Conservation (phyloP, 139 green algal species). For the Ettlia oleoabundans region DNA sequence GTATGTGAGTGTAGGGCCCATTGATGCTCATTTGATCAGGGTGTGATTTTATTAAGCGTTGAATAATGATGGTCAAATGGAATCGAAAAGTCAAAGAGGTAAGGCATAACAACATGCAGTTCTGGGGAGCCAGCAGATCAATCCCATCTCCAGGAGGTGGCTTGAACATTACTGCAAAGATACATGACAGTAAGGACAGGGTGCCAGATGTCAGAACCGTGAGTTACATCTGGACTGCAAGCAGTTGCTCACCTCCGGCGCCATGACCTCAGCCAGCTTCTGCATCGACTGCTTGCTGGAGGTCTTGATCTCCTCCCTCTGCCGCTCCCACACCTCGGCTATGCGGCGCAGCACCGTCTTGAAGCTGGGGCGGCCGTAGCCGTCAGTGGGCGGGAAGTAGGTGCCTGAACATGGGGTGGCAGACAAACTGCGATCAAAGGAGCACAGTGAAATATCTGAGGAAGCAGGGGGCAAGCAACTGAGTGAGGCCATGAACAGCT, state of each 20-base stretch:
- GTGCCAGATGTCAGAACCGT: no score
- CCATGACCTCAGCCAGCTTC: slow-evolving; percentile 60
- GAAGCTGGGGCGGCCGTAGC: slow-evolving; percentile 76
- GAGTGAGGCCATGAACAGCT: no score
- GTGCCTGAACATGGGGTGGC: slow-evolving; percentile 39
- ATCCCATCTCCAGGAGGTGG: no score
- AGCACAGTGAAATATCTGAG: no score
- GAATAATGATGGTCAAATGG: no score
- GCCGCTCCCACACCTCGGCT: slow-evolving; percentile 48
- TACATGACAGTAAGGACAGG: no score
- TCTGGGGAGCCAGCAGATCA: no score
- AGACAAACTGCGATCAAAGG: neutral
- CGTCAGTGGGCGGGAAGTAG: slow-evolving; percentile 75
- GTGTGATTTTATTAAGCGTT: no score
- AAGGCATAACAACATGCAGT: no score
- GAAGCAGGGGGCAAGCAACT: neutral
- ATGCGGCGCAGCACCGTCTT: slow-evolving; percentile 74
- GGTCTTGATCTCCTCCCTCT: slow-evolving; percentile 47
- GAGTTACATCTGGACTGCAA: neutral
- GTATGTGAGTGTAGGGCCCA: neutral
- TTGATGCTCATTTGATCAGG: no score
- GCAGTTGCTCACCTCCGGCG: neutral
- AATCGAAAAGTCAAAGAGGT: no score
- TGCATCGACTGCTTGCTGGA: slow-evolving; percentile 53
- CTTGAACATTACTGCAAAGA: no score